Conservation (phyloP, 768 basidiomycete species). For the Chalciporus sphaerocephalus region DNA sequence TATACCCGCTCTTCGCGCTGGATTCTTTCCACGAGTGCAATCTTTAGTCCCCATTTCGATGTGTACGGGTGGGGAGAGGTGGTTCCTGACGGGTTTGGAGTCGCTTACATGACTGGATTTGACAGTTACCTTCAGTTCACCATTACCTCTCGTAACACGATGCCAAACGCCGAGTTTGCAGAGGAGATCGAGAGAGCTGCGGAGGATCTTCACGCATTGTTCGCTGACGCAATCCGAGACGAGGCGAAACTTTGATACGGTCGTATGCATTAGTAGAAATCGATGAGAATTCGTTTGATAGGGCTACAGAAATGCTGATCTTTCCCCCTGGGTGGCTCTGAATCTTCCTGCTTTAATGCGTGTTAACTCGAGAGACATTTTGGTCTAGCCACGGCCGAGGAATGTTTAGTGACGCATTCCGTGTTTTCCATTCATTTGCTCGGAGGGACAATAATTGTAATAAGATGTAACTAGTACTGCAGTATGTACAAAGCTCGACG, state of each 20-base stretch:
- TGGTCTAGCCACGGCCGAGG: too few species aligned
- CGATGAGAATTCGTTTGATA: too few species aligned
- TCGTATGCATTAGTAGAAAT: neutral
- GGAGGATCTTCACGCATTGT: slow-evolving; percentile 67
- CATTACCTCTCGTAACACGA: slow-evolving; percentile 79
- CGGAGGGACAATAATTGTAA: neutral
- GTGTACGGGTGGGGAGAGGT: slow-evolving; percentile 96
- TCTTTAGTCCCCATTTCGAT: slow-evolving; percentile 80
- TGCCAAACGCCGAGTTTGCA: slow-evolving; percentile 73
- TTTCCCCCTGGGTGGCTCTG: too few species aligned
- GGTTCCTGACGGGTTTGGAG: slow-evolving; percentile 90
- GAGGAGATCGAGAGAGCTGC: slow-evolving; percentile 62
- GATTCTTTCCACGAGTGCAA: slow-evolving; percentile 86
- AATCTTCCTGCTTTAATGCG: too few species aligned
- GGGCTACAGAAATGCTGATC: too few species aligned
- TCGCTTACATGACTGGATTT: slow-evolving; percentile 91
- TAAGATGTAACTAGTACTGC: slow-evolving; percentile 2
- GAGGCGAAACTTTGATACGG: slow-evolving; percentile 19
- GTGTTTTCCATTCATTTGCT: neutral
- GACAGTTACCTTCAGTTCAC: slow-evolving; percentile 81
- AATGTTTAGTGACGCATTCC: too few species aligned
- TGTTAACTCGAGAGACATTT: too few species aligned
- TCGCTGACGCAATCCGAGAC: slow-evolving; percentile 19
- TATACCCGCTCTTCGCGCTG: slow-evolving; percentile 70
- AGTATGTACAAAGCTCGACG: slow-evolving; percentile 5